These are phyloP conservation scores for Pythium pyrilobum DNA, from an alignment of 352 stramenopile species.

Conservation along the genomic window DNA sequence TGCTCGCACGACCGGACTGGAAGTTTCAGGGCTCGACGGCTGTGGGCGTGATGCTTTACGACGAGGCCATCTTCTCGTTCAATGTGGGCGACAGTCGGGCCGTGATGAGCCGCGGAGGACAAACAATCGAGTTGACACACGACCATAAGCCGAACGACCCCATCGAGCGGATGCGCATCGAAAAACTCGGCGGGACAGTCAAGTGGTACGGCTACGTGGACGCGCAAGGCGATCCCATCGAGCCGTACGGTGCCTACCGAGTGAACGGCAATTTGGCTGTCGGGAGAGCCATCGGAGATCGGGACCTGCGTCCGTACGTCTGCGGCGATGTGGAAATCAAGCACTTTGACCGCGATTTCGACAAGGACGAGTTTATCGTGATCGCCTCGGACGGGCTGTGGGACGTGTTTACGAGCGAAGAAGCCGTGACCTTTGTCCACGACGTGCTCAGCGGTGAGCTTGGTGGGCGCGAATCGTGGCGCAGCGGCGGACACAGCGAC, in stretches of 20 bases:
- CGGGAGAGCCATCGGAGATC: constrained; percentile 87
- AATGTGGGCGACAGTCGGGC: constrained; percentile 96
- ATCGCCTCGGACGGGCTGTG: constrained; percentile 91
- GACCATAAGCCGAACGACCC: constrained; percentile 90
- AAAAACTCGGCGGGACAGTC: constrained; percentile 78
- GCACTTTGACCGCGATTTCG: constrained; percentile 66
- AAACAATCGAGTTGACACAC: constrained; percentile 67
- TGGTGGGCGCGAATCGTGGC: constrained; percentile 74
- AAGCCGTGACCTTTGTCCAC: constrained; percentile 90
- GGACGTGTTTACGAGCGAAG: constrained; percentile 91
- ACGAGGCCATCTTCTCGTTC: constrained; percentile 72
- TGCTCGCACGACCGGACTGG: constrained; percentile 67
- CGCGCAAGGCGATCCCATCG: constrained; percentile 73
- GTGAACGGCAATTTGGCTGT: constrained; percentile 93
- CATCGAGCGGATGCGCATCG: constrained; percentile 63
- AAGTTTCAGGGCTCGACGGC: constrained; percentile 77
- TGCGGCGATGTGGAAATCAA: constrained; percentile 77
- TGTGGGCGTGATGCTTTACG: constrained; percentile 62
- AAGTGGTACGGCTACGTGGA: constrained; percentile 90
- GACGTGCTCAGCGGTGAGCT: constrained; percentile 83
- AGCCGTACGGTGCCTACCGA: constrained; percentile 87
- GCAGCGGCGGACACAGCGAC: constrained; percentile 72
- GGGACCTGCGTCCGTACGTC: constrained; percentile 82
- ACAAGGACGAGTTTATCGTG: constrained; percentile 90
- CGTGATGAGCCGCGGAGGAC: constrained; percentile 84